A percentile compares a stretch with the other conserved stretches of the same genome.
These are phyloP conservation scores for Oxalis stricta DNA, from an alignment of 441 rosid species.

Conservation along the genomic window DNA sequence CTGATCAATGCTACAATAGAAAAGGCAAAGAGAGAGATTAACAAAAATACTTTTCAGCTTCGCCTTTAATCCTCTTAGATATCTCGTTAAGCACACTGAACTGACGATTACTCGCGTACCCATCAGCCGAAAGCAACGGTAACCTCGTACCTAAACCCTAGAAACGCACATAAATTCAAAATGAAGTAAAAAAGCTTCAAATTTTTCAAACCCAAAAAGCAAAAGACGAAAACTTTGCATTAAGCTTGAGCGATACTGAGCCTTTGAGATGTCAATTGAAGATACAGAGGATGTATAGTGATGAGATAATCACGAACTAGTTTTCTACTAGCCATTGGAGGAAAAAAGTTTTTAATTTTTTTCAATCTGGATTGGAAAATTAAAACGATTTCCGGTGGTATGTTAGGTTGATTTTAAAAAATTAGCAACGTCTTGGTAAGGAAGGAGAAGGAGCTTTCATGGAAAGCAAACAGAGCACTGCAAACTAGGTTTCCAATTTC, in stretches of 20 bases:
- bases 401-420: too few species aligned
- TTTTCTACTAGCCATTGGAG: slow-evolving; percentile 65
- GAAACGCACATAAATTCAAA: neutral
- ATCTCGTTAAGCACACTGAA: slow-evolving; percentile 70
- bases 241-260: slow-evolving; percentile 13
- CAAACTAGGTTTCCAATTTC: too few species aligned
- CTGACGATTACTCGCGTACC: slow-evolving; percentile 23
- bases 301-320: slow-evolving; percentile 53
- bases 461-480: too few species aligned
- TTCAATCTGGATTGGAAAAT: too few species aligned
- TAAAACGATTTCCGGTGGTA: too few species aligned
- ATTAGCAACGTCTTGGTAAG: too few species aligned
- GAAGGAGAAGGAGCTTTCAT: too few species aligned
- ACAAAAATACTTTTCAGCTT: slow-evolving; percentile 41
- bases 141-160: slow-evolving; percentile 29
- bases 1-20: neutral
- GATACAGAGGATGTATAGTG: slow-evolving; percentile 29
- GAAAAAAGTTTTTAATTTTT: neutral
- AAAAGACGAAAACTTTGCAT: slow-evolving; percentile 3
- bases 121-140: slow-evolving; percentile 20
- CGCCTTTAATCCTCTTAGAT: slow-evolving; percentile 60
- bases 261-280: slow-evolving; percentile 26
- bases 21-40: neutral
- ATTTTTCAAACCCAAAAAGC: neutral
- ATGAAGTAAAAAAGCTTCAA: neutral